Evolutionary conservation across 148 eudicot genomes (phyloP).

Genomic region (Beta vulgaris): DNA sequence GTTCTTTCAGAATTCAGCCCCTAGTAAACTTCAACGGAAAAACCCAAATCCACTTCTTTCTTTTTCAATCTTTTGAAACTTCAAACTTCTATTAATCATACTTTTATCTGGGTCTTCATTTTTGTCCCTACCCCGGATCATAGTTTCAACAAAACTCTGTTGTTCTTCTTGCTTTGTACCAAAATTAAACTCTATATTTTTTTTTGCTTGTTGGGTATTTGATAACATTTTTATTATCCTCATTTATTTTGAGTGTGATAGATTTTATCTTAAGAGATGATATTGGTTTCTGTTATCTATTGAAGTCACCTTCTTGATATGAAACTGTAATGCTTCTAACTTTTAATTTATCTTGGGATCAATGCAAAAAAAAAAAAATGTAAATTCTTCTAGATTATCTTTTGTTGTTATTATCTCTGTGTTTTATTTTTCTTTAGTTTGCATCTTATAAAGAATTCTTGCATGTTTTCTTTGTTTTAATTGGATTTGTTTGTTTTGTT

Average conservation of each 20-base stretch:
- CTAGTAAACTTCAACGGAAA: background rate
- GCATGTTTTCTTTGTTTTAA: conserved; percentile 5
- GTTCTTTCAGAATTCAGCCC: background rate
- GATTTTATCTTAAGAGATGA: conserved; percentile 30
- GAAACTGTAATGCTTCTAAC: conserved; percentile 12
- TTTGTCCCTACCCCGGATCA: conserved; percentile 22
- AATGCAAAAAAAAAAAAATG: too few relatives aligned
- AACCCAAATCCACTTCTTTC: background rate
- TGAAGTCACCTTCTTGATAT: conserved; percentile 31
- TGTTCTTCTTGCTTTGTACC: background rate
- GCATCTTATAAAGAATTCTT: background rate
- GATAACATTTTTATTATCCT: conserved; percentile 5
- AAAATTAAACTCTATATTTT: conserved; percentile 2
- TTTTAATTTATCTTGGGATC: background rate
- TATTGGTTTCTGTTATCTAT: conserved; percentile 29
- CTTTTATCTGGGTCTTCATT: conserved; percentile 20
- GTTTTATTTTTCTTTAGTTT: background rate
- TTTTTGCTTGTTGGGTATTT: background rate
- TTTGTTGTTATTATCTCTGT: background rate
- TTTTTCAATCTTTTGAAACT: background rate
- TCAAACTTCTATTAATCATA: background rate
- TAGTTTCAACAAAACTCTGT: background rate
- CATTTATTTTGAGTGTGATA: conserved; percentile 15
- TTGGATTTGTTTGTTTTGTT: background rate
- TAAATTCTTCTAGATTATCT: too few relatives aligned